phyloP scores from a whole-genome alignment of 1,284 basidiomycete species.

The Marasmius tenuissimus region DNA sequence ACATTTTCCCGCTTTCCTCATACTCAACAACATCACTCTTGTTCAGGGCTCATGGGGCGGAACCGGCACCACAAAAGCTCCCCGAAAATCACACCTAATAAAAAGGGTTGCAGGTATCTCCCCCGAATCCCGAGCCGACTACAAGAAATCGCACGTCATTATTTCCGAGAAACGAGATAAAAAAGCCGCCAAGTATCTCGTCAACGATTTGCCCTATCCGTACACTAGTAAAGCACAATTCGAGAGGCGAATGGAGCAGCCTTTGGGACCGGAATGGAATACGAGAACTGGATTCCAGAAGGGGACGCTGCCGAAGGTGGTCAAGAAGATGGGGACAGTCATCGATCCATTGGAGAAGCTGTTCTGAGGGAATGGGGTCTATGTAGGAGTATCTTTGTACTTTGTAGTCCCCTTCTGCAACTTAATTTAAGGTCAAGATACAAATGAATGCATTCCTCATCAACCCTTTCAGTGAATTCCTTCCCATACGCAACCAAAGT shows the following conservation, averaged over 20 bases:
- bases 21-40: not conserved
- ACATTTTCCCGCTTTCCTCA: not conserved
- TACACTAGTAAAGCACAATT: conserved; percentile 92
- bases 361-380: conserved; percentile 8
- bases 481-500: not conserved
- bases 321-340: conserved; percentile 84
- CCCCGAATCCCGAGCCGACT: conserved; percentile 79
- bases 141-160: conserved; percentile 84
- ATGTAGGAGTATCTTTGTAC: too few relatives aligned
- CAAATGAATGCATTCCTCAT: too few relatives aligned
- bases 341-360: conserved; percentile 74
- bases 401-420: too few relatives aligned
- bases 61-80: conserved; percentile 58
- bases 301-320: conserved; percentile 79
- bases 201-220: conserved; percentile 90
- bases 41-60: conserved; percentile 92
- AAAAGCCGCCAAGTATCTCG: conserved; percentile 86
- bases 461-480: not conserved
- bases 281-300: conserved; percentile 86
- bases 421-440: too few relatives aligned
- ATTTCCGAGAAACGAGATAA: conserved; percentile 94
- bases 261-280: conserved; percentile 93
- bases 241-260: conserved; percentile 78
- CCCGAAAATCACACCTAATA: conserved; percentile 66
- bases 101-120: conserved; percentile 84